These are phyloP conservation scores for Berkeleyomyces rouxiae DNA, from an alignment of 2,329 filamentous ascomycete genomes.

Conservation along the genomic window DNA sequence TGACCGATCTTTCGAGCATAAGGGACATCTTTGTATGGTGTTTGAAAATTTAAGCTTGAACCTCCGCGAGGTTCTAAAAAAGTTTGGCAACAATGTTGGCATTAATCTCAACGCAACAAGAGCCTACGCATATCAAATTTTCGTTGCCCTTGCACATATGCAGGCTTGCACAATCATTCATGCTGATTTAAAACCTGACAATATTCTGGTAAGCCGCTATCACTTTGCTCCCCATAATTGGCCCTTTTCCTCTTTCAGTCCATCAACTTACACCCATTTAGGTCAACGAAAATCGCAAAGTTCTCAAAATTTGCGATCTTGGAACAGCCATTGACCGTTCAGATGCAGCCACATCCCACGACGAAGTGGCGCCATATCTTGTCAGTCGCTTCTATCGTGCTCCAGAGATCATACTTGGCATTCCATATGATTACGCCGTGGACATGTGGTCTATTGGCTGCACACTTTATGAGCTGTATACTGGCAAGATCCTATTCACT, in stretches of 20 bases:
- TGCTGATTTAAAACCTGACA: constrained; percentile 94
- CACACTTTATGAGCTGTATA: constrained; percentile 92
- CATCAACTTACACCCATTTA: constrained; percentile 17
- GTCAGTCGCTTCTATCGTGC: constrained; percentile 96
- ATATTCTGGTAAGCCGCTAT: constrained; percentile 50
- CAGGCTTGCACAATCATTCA: constrained; percentile 88
- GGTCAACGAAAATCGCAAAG: constrained; percentile 65
- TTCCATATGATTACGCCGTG: constrained; percentile 83
- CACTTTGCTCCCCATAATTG: constrained; percentile 12
- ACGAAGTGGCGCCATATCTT: constrained; percentile 83
- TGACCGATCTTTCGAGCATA: constrained; percentile 78
- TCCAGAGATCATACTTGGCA: constrained; percentile 92
- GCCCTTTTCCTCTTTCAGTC: constrained; percentile 14
- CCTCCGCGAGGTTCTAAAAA: constrained; percentile 81
- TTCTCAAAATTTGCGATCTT: constrained; percentile 89
- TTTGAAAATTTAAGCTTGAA: constrained; percentile 95
- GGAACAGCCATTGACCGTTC: constrained; percentile 87
- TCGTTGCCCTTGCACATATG: constrained; percentile 72
- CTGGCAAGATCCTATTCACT: constrained; percentile 91
- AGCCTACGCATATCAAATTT: constrained; percentile 86
- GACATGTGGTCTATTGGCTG: constrained; percentile 98
- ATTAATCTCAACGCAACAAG: constrained; percentile 79
- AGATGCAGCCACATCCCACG: constrained; percentile 53
- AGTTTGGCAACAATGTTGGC: constrained; percentile 86
- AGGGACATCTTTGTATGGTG: constrained; percentile 86